Percentiles rank a stretch among this genome's conserved stretches.
Conservation (phyloP, 2,329 filamentous ascomycete genomes). For the Tothia fuscella region DNA sequence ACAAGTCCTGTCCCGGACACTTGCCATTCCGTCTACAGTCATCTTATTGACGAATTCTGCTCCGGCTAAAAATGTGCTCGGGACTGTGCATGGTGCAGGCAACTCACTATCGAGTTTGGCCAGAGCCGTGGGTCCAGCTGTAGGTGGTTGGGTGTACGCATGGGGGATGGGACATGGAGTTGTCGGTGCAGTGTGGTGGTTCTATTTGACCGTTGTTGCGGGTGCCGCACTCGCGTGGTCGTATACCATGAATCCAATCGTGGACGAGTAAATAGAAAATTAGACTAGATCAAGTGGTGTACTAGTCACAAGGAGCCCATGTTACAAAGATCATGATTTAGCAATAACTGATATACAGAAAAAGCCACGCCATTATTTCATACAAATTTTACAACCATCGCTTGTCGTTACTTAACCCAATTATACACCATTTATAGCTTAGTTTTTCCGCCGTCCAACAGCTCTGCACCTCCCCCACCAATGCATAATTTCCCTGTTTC, state of each 20-base stretch:
- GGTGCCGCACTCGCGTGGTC: conserved; percentile 14
- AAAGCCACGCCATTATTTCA: too few species aligned
- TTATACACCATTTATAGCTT: conserved; percentile 3
- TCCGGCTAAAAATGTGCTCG: conserved; percentile 46
- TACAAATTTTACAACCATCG: too few species aligned
- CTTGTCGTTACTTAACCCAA: too few species aligned
- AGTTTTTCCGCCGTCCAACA: conserved; percentile 40
- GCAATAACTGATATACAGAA: too few species aligned
- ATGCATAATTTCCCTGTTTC: conserved; percentile 89
- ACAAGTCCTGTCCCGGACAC: conserved; percentile 7
- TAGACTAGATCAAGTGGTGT: too few species aligned
- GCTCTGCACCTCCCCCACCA: conserved; percentile 66
- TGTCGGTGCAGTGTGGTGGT: conserved; percentile 38
- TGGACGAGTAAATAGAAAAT: too few species aligned
- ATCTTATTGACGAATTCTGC: conserved; percentile 51
- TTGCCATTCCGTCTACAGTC: conserved; percentile 43
- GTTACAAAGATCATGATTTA: too few species aligned
- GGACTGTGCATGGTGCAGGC: conserved; percentile 44
- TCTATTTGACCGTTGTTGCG: conserved; percentile 18
- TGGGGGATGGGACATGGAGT: conserved; percentile 34
- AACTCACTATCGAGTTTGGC: conserved; percentile 37
- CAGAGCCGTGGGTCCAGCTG: conserved; percentile 38
- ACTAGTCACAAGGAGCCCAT: too few species aligned
- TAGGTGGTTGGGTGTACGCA: conserved; percentile 39
- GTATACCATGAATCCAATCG: conserved; percentile 9